Conservation (phyloP, 2,329 filamentous ascomycete genomes). For the Phyllosticta paracitricarpa region DNA sequence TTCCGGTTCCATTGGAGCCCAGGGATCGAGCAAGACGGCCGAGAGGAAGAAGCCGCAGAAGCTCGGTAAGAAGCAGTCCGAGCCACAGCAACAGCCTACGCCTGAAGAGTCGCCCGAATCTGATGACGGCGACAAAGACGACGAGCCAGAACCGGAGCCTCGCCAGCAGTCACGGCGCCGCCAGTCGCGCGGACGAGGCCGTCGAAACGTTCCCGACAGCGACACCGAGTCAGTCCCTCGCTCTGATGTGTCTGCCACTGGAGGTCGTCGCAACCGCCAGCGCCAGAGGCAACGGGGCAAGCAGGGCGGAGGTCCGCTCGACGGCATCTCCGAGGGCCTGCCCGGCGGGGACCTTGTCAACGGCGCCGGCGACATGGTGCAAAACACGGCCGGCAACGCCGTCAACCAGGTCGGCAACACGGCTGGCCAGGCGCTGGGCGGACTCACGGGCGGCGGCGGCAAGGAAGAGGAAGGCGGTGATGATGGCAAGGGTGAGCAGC, state of each 20-base stretch:
- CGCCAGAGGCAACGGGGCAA: conserved; percentile 38
- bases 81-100: conserved; percentile 38
- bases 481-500: conserved; percentile 37
- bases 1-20: conserved; percentile 11
- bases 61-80: conserved; percentile 34
- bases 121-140: conserved; percentile 35
- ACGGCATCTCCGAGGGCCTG: conserved; percentile 45
- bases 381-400: conserved; percentile 46
- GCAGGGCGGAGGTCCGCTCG: conserved; percentile 39
- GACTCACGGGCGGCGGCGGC: conserved; percentile 34
- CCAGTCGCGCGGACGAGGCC: conserved; percentile 40
- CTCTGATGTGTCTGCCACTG: conserved; percentile 42
- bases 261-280: conserved; percentile 48
- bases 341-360: conserved; percentile 43
- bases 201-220: conserved; percentile 33
- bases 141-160: conserved; percentile 36
- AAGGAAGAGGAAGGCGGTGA: conserved; percentile 21
- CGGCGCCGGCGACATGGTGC: conserved; percentile 46
- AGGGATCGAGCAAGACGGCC: conserved; percentile 24
- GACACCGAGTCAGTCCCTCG: conserved; percentile 46
- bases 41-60: conserved; percentile 42
- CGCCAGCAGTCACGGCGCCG: conserved; percentile 37
- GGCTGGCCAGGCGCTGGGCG: conserved; percentile 37
- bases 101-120: conserved; percentile 29
- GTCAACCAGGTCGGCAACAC: conserved; percentile 36